Evolutionary conservation across 441 rosid genomes (phyloP), one percentile per base, ranked within the genome.

Genomic region (Gossypium aridum): DNA sequence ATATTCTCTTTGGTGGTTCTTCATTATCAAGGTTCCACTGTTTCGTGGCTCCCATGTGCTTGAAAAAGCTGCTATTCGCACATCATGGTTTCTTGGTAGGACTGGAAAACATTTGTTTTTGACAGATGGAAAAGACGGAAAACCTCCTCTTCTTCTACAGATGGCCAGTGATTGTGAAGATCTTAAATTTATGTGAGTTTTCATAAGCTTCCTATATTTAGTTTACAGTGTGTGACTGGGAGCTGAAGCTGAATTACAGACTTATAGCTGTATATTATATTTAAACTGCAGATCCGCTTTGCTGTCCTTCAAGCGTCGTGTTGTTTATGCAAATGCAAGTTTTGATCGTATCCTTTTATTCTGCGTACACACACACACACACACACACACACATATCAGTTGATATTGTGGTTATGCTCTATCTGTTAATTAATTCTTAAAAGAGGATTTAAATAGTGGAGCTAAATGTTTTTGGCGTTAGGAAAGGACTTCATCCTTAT

Each of bases 41-140:
- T 84, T 88, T 80, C 84, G 88, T 79, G 99, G 99, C 72, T 80
- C 79, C 71, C 75, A 77, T 76, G 62, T 89, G 25, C 73, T 92
- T 80, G 99, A 94, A 83, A 92, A 77, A 5, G 28, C 82, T 69
- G 96, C 94, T 51, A 79, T 82, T 77, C 86, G 75, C 31, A 34
- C 83, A 64, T 85, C 97, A 2, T 75, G 96, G 87, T 76, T 81
- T 76, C 83, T 94, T 76, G 96, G 99, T 75, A 92, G 87, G 83
- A 91, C 93, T 8, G 99, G 96, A 70, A 91, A 84, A 77, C 99
- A 94, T 79, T 84, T 94, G 72, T 91, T 91, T 75, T 77, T 94
- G 68, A 90, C 86, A 34, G 99, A 94, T 74, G 45, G 72, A 57
- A 85, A 75, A 63, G 82, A 80, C 62, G 93, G 85, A 70, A 86